Conservation (phyloP, 2,329 filamentous ascomycete species). For the Colletotrichum sp. region DNA sequence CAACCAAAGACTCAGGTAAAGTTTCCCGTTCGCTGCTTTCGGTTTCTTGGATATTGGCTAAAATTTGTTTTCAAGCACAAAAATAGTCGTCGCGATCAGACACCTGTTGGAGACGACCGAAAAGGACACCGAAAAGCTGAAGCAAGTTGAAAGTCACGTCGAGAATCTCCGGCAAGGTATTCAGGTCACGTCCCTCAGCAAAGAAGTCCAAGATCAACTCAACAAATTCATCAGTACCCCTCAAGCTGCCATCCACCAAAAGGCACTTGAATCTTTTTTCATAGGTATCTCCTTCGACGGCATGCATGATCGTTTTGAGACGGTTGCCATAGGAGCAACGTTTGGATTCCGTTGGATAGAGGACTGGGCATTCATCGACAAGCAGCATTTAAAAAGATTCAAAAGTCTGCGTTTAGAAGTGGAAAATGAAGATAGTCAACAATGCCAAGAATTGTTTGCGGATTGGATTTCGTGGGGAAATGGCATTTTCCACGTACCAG, state of each 20-base stretch:
- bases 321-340: no score
- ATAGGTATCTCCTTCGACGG: background rate
- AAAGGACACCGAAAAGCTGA: background rate
- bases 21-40: background rate
- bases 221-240: background rate
- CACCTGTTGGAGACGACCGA: accelerated
- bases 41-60: no score
- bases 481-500: background rate
- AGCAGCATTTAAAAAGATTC: no score
- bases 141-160: background rate
- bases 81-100: accelerated
- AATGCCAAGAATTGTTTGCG: no score
- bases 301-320: background rate
- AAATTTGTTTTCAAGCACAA: background rate
- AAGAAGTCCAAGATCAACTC: background rate
- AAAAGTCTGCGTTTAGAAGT: no score
- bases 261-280: accelerated
- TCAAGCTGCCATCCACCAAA: accelerated
- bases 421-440: no score
- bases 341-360: no score
- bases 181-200: background rate
- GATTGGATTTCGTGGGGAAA: no score
- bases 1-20: background rate
- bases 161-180: background rate
- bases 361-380: no score